Evolutionary conservation across 352 stramenopile genomes (phyloP).

Genomic region (Pythium monospermum): DNA sequence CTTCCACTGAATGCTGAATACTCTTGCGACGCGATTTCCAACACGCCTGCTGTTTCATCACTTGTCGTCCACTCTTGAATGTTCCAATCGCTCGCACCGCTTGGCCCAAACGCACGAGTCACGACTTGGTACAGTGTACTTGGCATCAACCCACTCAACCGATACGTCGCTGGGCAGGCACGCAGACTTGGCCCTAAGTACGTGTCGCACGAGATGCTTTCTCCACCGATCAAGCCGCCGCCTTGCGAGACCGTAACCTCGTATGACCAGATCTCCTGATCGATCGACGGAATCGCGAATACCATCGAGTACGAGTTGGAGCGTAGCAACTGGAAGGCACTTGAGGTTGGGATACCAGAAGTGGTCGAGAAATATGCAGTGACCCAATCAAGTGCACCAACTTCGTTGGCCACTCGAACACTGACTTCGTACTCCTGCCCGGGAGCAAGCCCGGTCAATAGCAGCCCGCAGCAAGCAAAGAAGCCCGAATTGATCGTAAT

Average conservation of each 20-base stretch:
- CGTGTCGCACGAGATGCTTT: slow-evolving; percentile 8
- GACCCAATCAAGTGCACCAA: slow-evolving; percentile 14
- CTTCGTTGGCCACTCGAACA: slow-evolving; percentile 28
- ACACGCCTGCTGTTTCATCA: slow-evolving; percentile 14
- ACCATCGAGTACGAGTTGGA: slow-evolving; percentile 40
- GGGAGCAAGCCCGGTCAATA: slow-evolving; percentile 22
- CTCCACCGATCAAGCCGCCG: background rate
- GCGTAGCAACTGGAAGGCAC: slow-evolving; percentile 17
- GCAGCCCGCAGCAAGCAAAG: slow-evolving; percentile 43
- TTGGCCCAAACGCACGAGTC: slow-evolving; percentile 24
- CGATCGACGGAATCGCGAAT: slow-evolving; percentile 17
- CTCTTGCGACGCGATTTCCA: slow-evolving; percentile 17
- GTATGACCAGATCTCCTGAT: slow-evolving; percentile 39
- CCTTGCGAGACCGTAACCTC: slow-evolving; percentile 14
- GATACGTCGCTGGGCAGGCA: slow-evolving; percentile 7
- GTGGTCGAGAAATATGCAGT: slow-evolving; percentile 26
- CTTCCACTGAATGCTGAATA: slow-evolving; percentile 22
- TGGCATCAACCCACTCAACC: slow-evolving; percentile 18
- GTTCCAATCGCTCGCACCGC: slow-evolving; percentile 21
- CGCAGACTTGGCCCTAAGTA: slow-evolving; percentile 6
- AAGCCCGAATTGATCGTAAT: slow-evolving; percentile 14
- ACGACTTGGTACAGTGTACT: slow-evolving; percentile 25
- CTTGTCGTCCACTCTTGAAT: slow-evolving; percentile 10
- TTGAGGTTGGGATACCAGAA: slow-evolving; percentile 24
- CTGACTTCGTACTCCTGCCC: slow-evolving; percentile 27